phyloP scores from a whole-genome alignment of 2,329 filamentous ascomycete genomes.

The Aspergillus unguis region DNA sequence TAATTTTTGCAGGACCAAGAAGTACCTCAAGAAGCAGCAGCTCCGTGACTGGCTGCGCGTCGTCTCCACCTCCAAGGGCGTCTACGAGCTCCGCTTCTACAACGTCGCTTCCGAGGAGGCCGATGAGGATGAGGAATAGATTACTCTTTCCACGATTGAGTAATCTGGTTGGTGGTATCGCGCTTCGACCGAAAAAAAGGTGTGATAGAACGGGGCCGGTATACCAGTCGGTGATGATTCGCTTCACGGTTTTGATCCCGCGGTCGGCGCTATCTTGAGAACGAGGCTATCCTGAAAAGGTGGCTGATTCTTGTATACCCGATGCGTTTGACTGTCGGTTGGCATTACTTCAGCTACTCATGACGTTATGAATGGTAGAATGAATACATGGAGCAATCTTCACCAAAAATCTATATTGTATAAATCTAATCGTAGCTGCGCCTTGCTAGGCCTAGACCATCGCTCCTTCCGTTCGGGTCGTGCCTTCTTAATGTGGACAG shows the following conservation, averaged over 20 bases:
- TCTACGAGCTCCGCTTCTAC: slow-evolving; percentile 99
- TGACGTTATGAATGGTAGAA: slow-evolving; percentile 33
- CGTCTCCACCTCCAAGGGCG: slow-evolving; percentile 94
- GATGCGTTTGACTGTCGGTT: slow-evolving; percentile 1
- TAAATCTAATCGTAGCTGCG: too few relatives aligned
- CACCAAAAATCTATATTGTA: slow-evolving; percentile 6
- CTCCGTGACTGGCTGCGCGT: slow-evolving; percentile 99
- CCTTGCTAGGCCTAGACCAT: too few relatives aligned
- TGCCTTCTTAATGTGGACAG: too few relatives aligned
- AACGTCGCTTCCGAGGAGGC: slow-evolving; percentile 98
- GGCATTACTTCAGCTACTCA: slow-evolving; percentile 23
- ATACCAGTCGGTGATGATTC: neutral
- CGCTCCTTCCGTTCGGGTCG: too few relatives aligned
- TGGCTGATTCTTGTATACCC: slow-evolving; percentile 1
- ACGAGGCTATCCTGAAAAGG: slow-evolving; percentile 1
- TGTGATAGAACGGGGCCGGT: neutral
- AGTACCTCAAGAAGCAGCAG: slow-evolving; percentile 99
- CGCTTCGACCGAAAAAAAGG: slow-evolving; percentile 3
- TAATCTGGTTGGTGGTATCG: neutral
- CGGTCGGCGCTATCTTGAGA: neutral
- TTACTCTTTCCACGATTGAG: slow-evolving; percentile 17
- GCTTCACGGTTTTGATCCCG: neutral
- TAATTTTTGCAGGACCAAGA: slow-evolving; percentile 74
- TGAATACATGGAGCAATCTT: slow-evolving; percentile 26
- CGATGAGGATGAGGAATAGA: slow-evolving; percentile 98